Conservation (phyloP, 2,329 filamentous ascomycete species). For the Penicillium thymicola region DNA sequence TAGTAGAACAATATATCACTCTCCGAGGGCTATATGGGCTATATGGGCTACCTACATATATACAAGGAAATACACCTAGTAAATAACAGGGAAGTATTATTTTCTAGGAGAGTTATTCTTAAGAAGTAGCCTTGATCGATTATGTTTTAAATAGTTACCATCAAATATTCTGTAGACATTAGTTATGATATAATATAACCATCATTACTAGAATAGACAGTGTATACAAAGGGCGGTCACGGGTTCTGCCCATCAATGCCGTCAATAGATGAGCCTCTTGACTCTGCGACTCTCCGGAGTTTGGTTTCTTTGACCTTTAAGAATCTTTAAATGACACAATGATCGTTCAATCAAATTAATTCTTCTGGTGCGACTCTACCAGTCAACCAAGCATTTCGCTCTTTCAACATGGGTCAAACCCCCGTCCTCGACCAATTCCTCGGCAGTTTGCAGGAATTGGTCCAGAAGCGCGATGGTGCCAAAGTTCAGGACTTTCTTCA, state of each 20-base stretch:
- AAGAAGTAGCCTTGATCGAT: neutral
- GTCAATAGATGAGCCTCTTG: neutral
- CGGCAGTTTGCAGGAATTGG: slow-evolving; percentile 58
- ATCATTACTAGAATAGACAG: too few relatives aligned
- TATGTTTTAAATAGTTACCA: neutral
- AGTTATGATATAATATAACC: too few relatives aligned
- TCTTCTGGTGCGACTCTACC: neutral
- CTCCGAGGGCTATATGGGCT: too few relatives aligned
- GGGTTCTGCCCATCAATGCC: slow-evolving; percentile 8
- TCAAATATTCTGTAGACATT: neutral
- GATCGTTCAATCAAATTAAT: neutral
- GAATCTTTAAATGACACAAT: neutral
- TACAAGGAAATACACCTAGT: neutral
- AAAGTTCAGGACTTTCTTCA: slow-evolving; percentile 67
- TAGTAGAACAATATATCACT: too few relatives aligned
- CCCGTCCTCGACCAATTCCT: slow-evolving; percentile 68
- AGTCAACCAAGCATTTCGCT: neutral
- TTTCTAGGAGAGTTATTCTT: neutral
- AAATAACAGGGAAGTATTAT: too few relatives aligned
- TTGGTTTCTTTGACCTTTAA: neutral
- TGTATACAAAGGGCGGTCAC: slow-evolving; percentile 2
- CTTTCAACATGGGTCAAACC: slow-evolving; percentile 42
- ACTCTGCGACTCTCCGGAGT: neutral
- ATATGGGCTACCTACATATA: too few relatives aligned
- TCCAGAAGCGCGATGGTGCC: slow-evolving; percentile 62